Evolutionary conservation across 305 asterid species (phyloP).

Genomic region (Fraxinus baroniana): DNA sequence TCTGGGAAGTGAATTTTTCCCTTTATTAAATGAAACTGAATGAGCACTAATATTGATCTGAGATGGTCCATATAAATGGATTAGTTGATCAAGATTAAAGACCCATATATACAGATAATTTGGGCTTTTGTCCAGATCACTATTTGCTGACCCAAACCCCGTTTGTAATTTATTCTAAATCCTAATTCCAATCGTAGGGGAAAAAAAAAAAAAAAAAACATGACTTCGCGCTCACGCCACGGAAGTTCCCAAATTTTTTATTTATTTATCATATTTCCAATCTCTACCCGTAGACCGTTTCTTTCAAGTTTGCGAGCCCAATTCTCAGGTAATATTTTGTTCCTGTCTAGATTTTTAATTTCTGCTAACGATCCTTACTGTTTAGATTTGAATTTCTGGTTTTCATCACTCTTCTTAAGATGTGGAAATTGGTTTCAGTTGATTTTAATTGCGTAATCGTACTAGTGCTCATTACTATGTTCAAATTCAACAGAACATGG

Average conservation of each 20-base stretch:
- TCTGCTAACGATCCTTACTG: not conserved
- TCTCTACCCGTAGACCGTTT: not conserved
- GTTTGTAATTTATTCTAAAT: not conserved
- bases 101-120: not conserved
- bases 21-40: not conserved
- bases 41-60: not conserved
- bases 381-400: not conserved
- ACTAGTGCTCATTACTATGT: not conserved
- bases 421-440: not conserved
- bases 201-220: no score
- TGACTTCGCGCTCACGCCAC: no score
- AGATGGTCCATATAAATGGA: not conserved
- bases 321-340: not conserved
- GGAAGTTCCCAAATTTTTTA: not conserved
- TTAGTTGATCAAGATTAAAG: not conserved
- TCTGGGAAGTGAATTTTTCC: no score
- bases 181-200: not conserved
- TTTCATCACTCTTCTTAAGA: not conserved
- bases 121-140: not conserved
- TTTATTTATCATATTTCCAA: not conserved
- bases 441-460: not conserved
- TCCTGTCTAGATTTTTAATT: not conserved
- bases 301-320: not conserved
- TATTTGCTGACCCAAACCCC: not conserved
- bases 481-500: not conserved